Base-by-base conservation (phyloP, 1,284 basidiomycete species). In the Trichosporon asahii region DNA sequence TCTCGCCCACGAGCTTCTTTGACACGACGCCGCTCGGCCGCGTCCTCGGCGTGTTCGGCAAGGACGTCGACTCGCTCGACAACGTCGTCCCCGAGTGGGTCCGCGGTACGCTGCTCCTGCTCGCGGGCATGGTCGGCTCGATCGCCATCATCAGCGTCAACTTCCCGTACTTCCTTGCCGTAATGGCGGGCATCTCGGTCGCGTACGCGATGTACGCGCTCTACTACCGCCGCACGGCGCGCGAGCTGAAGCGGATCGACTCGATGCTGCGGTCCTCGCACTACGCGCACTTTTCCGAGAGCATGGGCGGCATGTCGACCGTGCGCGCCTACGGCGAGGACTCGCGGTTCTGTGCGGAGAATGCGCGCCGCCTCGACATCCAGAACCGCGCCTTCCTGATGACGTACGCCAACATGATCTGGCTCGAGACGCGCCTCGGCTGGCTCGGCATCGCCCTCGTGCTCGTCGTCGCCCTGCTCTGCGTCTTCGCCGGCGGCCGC, bases 211-310 rank as follows among this genome's bases (percentile, higher is more conserved):
- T 69, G 65, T 73, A 70, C 71, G 73, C 77, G 1, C 64, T 76
- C 63, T 95, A 94, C 84, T 97, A 97, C 78, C 89, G 93, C 31
- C 87, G 90, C 0, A 93, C 92, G 77, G 92, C 95, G 11, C 87
- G 94, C 76, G 95, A 97, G 80, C 55, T 80, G 49, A 80, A 79
- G 67, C 75, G 77, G 23, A 65, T 77, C 86, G 89, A 91, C 76
- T 64, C 88, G 0, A 88, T 90, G 83, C 85, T 91, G 14, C 88
- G 90, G 46, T 89, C 89, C 0, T 79, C 90, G 25, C 85, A 94
- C 15, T 94, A 93, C 78, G 87, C 90, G 1, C 92, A 93, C 83
- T 90, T 94, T 76, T 88, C 90, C 0, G 92, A 95, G 82, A 90
- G 90, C 37, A 84, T 94, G 2, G 88, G 79, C 0, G 92, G 91